Conservation (phyloP, 192 early-diverging fungal genomes). For the Coemansia sp. region DNA sequence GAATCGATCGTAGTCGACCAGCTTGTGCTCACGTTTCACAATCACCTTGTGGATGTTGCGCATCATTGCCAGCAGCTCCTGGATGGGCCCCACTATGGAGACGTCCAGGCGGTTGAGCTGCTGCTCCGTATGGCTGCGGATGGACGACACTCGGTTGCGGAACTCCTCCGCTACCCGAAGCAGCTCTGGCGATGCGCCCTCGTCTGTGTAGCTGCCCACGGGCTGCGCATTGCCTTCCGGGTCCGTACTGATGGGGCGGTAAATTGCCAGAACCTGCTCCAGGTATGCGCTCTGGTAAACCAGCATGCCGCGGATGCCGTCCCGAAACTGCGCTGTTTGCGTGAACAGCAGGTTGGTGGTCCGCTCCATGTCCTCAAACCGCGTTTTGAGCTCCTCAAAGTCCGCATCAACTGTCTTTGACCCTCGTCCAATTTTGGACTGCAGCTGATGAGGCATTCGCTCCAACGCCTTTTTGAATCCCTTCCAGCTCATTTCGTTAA, state of each 20-base stretch:
- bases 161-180: constrained; percentile 47
- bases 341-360: constrained; percentile 58
- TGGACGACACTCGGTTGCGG: constrained; percentile 32
- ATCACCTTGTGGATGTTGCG: constrained; percentile 80
- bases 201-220: constrained; percentile 47
- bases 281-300: constrained; percentile 61
- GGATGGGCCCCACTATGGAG: constrained; percentile 71
- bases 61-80: constrained; percentile 73
- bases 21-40: constrained; percentile 86
- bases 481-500: constrained; percentile 60
- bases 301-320: constrained; percentile 59
- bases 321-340: constrained; percentile 68
- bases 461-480: constrained; percentile 78
- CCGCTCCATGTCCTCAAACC: constrained; percentile 62
- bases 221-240: constrained; percentile 43
- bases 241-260: constrained; percentile 54
- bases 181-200: constrained; percentile 57
- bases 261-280: constrained; percentile 57
- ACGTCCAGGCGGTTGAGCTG: constrained; percentile 75
- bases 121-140: constrained; percentile 59
- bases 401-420: constrained; percentile 63
- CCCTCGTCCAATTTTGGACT: constrained; percentile 61
- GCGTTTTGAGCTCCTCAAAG: constrained; percentile 59
- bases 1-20: constrained; percentile 90
- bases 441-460: constrained; percentile 75